Base-by-base conservation (phyloP, 306 rosid species). In the Carpinus fangiana region DNA sequence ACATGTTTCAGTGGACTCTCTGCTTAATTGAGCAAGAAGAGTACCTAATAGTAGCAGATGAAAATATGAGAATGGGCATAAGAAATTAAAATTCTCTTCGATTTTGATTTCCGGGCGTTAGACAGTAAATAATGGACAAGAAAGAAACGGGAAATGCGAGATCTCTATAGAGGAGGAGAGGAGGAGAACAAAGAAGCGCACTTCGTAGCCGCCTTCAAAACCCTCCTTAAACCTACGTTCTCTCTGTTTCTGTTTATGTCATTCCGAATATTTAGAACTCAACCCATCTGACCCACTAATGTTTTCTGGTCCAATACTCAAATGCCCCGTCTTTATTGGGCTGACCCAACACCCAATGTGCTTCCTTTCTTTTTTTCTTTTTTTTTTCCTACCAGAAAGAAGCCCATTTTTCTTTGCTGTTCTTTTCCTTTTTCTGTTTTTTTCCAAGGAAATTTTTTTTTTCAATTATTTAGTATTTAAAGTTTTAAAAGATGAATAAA, bases 141-240 rank as follows among this genome's bases (percentile, higher is more conserved):
- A 50, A 45, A 60, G 31, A 4, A 10, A 0, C 13, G 7, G 3
- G 4, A 6, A 6, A 59, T 0, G 21, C 59, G 52, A 72, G 52
- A 21, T 28, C 53, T 47, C 62, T 0, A 34, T 79, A 16, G 18
- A 74, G 65, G 41, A 61, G 3, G 38, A 34, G 62, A 48, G 13
- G 28, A 48, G 12, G 52, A 34, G 72, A 12, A 36, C 51, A 23
- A 21, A 9, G 36, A 51, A 69, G 57, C 20, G 43, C 7, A 56
- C 5, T 20, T 7, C 61, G 79, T 12, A 72, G 93, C 93, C 83
- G 93, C 92, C 89, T 85, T 56, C 80, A 90, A 90, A 82, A 86
- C 96, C 97, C 89, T 86, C 75, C 87, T 78, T 82, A 90, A 92
- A 90, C 91, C 97, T 92, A 83, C 50, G 82, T 0, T 28, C 23